A percentile compares a stretch with the other conserved stretches of the same genome.
These are phyloP conservation scores for Neocatenulostroma microsporum DNA, from an alignment of 2,329 filamentous ascomycete species.

Conservation along the genomic window DNA sequence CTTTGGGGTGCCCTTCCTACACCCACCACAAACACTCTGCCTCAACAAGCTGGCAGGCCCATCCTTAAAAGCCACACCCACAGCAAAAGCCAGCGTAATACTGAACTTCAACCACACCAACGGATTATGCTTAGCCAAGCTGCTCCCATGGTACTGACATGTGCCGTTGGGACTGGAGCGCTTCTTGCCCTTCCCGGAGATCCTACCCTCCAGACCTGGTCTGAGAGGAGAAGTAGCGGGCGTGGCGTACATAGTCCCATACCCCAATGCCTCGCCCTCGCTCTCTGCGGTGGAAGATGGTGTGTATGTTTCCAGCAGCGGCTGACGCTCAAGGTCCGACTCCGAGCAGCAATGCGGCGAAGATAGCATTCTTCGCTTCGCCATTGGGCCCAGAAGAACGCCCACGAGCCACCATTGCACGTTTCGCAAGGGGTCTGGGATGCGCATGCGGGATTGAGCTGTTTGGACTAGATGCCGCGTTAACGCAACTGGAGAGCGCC, in stretches of 20 bases:
- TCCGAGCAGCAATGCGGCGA: not conserved
- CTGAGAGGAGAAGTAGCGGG: constrained; percentile 7
- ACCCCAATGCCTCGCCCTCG: constrained; percentile 12
- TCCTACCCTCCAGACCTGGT: not conserved
- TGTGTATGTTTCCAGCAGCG: constrained; percentile 8
- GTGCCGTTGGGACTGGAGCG: constrained; percentile 1
- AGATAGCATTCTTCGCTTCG: constrained; percentile 24
- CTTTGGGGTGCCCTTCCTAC: constrained; percentile 1
- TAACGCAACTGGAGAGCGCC: constrained; percentile 21
- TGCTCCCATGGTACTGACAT: not conserved
- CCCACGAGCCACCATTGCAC: constrained; percentile 31
- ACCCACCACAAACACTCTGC: constrained; percentile 2
- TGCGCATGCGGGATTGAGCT: constrained; percentile 22
- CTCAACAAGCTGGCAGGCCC: constrained; percentile 37
- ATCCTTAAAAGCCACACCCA: constrained; percentile 42
- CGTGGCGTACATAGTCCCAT: constrained; percentile 19
- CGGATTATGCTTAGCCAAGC: constrained; percentile 27
- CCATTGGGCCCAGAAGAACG: constrained; percentile 29
- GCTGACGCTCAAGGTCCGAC: constrained; percentile 6
- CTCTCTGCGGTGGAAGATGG: constrained; percentile 2
- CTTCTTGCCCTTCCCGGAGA: constrained; percentile 22
- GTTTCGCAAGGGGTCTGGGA: constrained; percentile 22
- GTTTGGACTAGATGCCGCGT: constrained; percentile 25
- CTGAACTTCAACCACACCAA: constrained; percentile 43
- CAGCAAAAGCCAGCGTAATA: constrained; percentile 40